Base-by-base conservation (phyloP, 2,329 filamentous ascomycete genomes). In the Gaeumannomyces tritici region DNA sequence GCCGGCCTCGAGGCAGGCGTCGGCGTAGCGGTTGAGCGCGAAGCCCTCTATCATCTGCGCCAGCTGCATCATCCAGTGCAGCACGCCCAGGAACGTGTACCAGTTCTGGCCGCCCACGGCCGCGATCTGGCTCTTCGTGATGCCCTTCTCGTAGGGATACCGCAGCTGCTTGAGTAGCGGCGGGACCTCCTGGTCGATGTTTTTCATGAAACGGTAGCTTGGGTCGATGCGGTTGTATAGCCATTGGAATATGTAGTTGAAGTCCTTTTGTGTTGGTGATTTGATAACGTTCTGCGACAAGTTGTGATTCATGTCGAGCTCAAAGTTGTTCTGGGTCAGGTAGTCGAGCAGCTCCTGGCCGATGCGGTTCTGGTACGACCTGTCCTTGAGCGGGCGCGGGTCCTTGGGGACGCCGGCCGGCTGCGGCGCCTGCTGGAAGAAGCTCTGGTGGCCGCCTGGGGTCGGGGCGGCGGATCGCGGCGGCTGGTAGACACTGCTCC, bases 31-130 rank as follows among this genome's bases (percentile, higher is more conserved):
- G 63, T 92, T 89, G 62, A 79, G 75, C 1, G 85, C 80, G 71
- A 93, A 98, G 27, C 89, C 84, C 65, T 98, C 93, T 71, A 98
- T 85, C 88, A 98, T 96, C 68, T 93, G 88, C 5, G 91, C 91
- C 61, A 99, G 80, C 74, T 98, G 93, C 93, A 99, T 96, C 87
- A 99, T 93, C 95, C 95, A 99, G 76, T 99, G 93, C 60, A 99
- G 80, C 73, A 99, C 79, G 0, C 93, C 95, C 15, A 99, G 79
- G 70, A 99, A 98, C 0, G 91, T 95, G 65, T 89, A 89, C 95
- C 95, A 99, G 72, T 98, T 98, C 75, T 96, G 92, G 3, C 93
- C 93, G 67, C 95, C 95, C 0, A 98, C 95, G 2, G 96, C 95
- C 0, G 91, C 87, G 63, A 99, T 91, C 71, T 96, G 92, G 61